Base-by-base conservation (phyloP, 768 basidiomycete species). In the Lentinula sp. region DNA sequence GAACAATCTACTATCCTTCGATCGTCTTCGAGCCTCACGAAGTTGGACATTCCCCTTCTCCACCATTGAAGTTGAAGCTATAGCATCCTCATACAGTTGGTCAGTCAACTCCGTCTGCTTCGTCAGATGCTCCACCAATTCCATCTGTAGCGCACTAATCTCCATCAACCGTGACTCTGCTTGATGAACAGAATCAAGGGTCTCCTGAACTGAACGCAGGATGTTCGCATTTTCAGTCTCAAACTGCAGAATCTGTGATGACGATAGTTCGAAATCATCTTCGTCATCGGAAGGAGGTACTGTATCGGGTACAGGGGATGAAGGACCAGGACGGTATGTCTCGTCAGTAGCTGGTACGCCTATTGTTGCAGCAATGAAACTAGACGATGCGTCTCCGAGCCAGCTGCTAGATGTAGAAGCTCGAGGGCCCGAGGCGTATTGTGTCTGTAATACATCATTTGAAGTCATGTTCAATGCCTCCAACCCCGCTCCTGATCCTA, bases 41-140 rank as follows among this genome's bases (percentile, higher is more conserved):
- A 99, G 79, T 73, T 99, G 93, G 46, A 82, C 78, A 66, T 98
- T 98, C 37, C 96, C 95, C 71, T 89, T 91, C 66, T 91, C 90
- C 42, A 98, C 87, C 51, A 86, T 89, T 7, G 84, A 86, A 10
- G 92, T 89, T 32, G 91, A 91, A 1, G 89, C 84, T 58, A 97
- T 88, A 8, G 94, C 95, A 69, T 99, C 96, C 66, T 97, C 94
- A 69, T 93, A 97, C 62, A 99, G 76, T 71, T 93, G 86, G 68
- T 98, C 95, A 9, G 95, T 94, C 65, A 95, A 73, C 76, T 95
- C 95, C 2, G 90, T 90, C 78, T 99, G 97, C 67, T 79, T 83
- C 39, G 89, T 88, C 43, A 99, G 80, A 70, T 98, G 94, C 13
- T 84, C 78, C 54, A 97, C 86, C 65, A 99, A 80, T 72, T 98